Base-by-base conservation (phyloP, 805 yeast species). In the Ogataea trehalophila region DNA sequence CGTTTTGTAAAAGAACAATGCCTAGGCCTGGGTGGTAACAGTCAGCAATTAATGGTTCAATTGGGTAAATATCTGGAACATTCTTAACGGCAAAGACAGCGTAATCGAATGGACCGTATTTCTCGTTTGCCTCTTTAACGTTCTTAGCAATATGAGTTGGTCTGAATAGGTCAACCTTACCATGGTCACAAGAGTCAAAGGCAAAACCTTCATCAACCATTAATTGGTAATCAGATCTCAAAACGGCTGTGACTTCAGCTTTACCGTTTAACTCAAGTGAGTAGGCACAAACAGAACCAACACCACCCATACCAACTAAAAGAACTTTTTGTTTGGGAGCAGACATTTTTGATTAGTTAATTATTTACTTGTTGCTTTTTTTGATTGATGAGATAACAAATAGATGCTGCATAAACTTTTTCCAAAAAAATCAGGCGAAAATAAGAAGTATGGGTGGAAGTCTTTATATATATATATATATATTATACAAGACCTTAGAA, bases 221-320 rank as follows among this genome's bases (percentile, higher is more conserved):
- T 33, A 62, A 63, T 3, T 77, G 76, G 63, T 81, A 85, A 55
- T 81, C 85, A 23, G 88, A 76, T 60, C 94, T 74, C 4, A 83
- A 75, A 5, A 84, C 85, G 14, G 80, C 69, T 2, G 89, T 79
- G 13, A 85, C 81, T 22, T 70, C 69, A 9, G 79, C 72, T 39
- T 70, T 63, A 0, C 75, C 78, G 39, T 74, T 70, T 37, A 63
- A 61, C 54, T 71, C 73, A 33, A 88, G 69, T 0, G 86, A 79
- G 43, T 82, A 74, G 0, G 95, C 87, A 2, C 85, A 82, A 33
- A 88, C 77, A 16, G 88, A 75, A 35, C 96, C 96, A 11, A 88
- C 94, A 36, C 95, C 96, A 15, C 96, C 96, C 39, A 88, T 76
- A 11, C 96, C 96, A 37, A 87, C 75, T 11, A 87, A 69, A 13